These are phyloP conservation scores for Ophiocordyceps polyrhachis-furcata DNA, from an alignment of 2,329 filamentous ascomycete species.

Conservation along the genomic window DNA sequence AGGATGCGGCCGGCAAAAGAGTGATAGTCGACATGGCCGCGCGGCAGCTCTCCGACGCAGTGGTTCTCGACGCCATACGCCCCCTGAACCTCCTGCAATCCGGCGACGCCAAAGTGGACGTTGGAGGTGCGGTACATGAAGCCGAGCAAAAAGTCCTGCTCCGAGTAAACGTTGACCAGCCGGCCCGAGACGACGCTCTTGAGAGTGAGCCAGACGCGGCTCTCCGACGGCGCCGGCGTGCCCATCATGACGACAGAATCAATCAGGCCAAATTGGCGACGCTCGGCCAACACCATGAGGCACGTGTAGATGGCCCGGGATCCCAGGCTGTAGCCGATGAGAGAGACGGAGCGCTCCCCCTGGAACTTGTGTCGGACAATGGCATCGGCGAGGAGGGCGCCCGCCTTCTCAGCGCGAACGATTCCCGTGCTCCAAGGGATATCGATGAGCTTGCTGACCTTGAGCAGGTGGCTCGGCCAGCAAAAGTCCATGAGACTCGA, in stretches of 20 bases:
- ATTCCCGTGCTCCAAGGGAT: conserved; percentile 67
- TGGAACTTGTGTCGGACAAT: conserved; percentile 60
- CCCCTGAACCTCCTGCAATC: conserved; percentile 54
- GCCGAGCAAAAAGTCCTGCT: conserved; percentile 71
- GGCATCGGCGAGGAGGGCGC: conserved; percentile 55
- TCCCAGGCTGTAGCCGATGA: conserved; percentile 69
- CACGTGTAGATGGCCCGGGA: conserved; percentile 73
- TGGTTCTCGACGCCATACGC: conserved; percentile 50
- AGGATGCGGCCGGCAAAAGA: conserved; percentile 49
- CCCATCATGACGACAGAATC: conserved; percentile 79
- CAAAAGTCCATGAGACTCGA: conserved; percentile 35
- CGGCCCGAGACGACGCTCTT: conserved; percentile 64
- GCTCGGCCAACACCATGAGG: conserved; percentile 59
- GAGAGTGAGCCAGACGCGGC: conserved; percentile 56
- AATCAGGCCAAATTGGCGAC: conserved; percentile 67
- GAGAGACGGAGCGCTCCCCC: conserved; percentile 61
- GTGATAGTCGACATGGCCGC: conserved; percentile 53
- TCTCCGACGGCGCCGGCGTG: conserved; percentile 55
- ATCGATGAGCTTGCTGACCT: conserved; percentile 56
- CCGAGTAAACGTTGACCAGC: conserved; percentile 79
- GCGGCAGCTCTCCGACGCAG: conserved; percentile 44
- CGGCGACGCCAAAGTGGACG: conserved; percentile 68
- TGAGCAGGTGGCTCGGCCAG: conserved; percentile 46
- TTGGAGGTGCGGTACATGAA: conserved; percentile 75
- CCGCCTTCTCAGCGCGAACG: conserved; percentile 56